Conservation (phyloP, 2,329 filamentous ascomycete genomes). For the Fusarium subtropicale region DNA sequence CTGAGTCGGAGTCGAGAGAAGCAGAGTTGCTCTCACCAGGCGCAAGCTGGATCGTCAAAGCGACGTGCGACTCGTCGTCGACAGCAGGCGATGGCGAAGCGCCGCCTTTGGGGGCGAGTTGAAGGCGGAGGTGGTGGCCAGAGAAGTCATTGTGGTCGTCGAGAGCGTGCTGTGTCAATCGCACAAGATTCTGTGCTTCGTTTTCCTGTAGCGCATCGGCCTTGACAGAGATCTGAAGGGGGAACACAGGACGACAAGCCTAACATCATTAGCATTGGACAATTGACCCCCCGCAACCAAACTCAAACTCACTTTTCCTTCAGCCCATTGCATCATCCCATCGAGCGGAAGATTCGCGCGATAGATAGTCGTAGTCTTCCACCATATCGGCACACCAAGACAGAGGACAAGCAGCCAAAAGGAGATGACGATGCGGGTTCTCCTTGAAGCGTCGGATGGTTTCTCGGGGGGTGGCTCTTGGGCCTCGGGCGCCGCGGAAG, state of each 20-base stretch:
- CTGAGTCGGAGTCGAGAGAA: conserved; percentile 74
- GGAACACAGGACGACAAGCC: conserved; percentile 90
- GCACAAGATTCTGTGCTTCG: conserved; percentile 79
- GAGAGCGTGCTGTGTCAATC: conserved; percentile 84
- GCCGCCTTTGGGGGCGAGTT: conserved; percentile 49
- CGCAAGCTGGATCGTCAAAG: conserved; percentile 77
- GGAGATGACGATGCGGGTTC: conserved; percentile 81
- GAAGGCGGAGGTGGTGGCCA: conserved; percentile 78
- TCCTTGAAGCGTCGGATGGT: conserved; percentile 73
- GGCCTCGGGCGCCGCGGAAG: conserved; percentile 30
- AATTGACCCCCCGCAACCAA: neutral
- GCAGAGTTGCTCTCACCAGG: conserved; percentile 71
- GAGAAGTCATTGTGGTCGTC: conserved; percentile 90
- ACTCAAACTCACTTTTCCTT: conserved; percentile 76
- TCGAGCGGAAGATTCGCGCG: conserved; percentile 84
- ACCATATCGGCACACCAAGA: conserved; percentile 94
- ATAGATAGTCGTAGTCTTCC: conserved; percentile 92
- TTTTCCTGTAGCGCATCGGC: conserved; percentile 72
- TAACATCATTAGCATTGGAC: conserved; percentile 53
- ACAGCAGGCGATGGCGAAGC: conserved; percentile 37
- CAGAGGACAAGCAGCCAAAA: conserved; percentile 91
- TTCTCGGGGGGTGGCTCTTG: conserved; percentile 79
- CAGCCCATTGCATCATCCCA: conserved; percentile 91
- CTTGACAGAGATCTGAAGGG: conserved; percentile 82
- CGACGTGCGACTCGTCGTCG: conserved; percentile 62